Evolutionary conservation across 805 yeast species (phyloP).

Genomic region (Brettanomyces naardenensis): DNA sequence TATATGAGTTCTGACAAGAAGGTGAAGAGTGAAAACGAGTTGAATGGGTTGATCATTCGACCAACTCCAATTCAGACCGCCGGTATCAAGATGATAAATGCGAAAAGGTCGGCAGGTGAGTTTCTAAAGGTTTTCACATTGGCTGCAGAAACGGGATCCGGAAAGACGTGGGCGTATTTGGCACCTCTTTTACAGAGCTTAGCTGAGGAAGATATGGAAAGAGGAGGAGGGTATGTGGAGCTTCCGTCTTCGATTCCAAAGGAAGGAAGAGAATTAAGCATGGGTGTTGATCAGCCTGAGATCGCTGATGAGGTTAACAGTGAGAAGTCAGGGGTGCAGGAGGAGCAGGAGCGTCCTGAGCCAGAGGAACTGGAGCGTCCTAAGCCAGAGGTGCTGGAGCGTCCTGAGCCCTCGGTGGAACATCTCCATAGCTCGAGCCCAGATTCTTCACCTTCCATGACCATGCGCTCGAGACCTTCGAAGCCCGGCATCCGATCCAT

Average conservation of each 20-base stretch:
- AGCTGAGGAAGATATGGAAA: slow-evolving; percentile 41
- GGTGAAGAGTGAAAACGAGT: slow-evolving; percentile 24
- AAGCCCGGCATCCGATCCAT: slow-evolving; percentile 56
- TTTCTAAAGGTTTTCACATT: slow-evolving; percentile 58
- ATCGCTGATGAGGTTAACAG: background rate
- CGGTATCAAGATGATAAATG: slow-evolving; percentile 51
- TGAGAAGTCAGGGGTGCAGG: slow-evolving; percentile 6
- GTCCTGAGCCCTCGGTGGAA: slow-evolving; percentile 7
- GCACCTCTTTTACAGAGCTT: slow-evolving; percentile 67
- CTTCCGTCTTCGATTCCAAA: background rate
- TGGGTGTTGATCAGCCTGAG: background rate
- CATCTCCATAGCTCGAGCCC: background rate
- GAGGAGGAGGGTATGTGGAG: background rate
- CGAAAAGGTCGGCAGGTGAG: slow-evolving; percentile 27
- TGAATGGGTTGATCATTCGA: slow-evolving; percentile 31
- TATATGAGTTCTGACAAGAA: slow-evolving; percentile 21
- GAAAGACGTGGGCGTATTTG: slow-evolving; percentile 89
- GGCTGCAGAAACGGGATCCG: slow-evolving; percentile 97
- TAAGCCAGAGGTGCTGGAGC: background rate
- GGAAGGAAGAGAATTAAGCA: background rate
- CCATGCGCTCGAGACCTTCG: background rate
- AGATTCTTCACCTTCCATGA: slow-evolving; percentile 3
- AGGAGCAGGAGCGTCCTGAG: slow-evolving; percentile 21
- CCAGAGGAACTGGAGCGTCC: slow-evolving; percentile 7
- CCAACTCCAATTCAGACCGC: slow-evolving; percentile 84